These are phyloP conservation scores for Iberis pinnata DNA, from an alignment of 345 rosid genomes.

Conservation along the genomic window DNA sequence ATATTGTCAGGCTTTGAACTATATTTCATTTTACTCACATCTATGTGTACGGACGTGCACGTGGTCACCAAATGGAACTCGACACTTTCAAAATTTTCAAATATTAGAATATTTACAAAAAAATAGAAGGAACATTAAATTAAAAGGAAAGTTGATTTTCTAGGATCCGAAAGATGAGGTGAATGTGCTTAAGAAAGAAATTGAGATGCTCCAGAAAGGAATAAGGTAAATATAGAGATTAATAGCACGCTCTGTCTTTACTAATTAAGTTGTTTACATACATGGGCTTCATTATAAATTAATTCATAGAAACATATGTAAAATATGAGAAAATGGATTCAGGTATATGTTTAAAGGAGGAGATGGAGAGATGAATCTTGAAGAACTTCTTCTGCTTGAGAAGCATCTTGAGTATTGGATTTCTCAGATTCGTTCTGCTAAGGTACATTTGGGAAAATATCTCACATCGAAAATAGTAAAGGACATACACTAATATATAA, in stretches of 20 bases:
- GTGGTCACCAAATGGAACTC: no score
- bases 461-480: no score
- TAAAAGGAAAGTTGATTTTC: neutral
- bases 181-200: conserved; percentile 60
- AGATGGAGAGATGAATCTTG: conserved; percentile 53
- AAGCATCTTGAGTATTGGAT: conserved; percentile 88
- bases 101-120: neutral
- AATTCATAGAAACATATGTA: neutral
- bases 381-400: conserved; percentile 67
- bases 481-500: neutral
- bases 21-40: no score
- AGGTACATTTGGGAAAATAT: no score
- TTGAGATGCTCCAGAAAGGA: conserved; percentile 65
- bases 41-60: no score
- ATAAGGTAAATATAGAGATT: conserved; percentile 41
- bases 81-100: neutral
- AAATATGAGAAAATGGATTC: conserved; percentile 5
- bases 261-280: neutral
- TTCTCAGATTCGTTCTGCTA: conserved; percentile 66
- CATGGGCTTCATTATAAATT: neutral
- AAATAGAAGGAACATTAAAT: conserved; percentile 7
- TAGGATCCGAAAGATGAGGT: conserved; percentile 64
- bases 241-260: neutral
- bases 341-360: conserved; percentile 86
- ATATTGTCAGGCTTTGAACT: no score